These are phyloP conservation scores for Cichorium intybus DNA, from an alignment of 140 eudicot species.

Conservation along the genomic window DNA sequence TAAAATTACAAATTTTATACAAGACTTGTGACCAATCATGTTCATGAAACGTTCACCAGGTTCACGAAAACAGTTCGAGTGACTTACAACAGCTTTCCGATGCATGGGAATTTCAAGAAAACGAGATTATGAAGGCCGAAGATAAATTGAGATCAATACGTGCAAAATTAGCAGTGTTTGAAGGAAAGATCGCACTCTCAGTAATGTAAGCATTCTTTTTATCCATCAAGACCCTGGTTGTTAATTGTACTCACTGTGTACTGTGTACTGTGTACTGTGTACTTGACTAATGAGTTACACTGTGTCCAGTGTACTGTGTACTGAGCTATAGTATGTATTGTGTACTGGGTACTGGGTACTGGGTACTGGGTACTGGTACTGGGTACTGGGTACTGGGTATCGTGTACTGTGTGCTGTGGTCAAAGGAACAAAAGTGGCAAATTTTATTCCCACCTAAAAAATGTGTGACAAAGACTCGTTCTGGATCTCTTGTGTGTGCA, in stretches of 20 bases:
- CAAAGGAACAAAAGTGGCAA: too few species aligned
- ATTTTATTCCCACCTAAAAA: neutral
- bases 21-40: too few species aligned
- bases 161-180: slow-evolving; percentile 70
- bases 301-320: too few species aligned
- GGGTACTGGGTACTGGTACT: too few species aligned
- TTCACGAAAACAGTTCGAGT: slow-evolving; percentile 32
- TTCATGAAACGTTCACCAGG: slow-evolving; percentile 29
- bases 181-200: slow-evolving; percentile 78
- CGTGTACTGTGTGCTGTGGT: too few species aligned
- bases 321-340: too few species aligned
- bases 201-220: slow-evolving; percentile 41
- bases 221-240: neutral
- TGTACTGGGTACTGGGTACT: too few species aligned
- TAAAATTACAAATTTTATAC: neutral
- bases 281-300: too few species aligned
- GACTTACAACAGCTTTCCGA: slow-evolving; percentile 68
- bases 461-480: neutral
- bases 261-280: too few species aligned
- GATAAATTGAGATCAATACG: slow-evolving; percentile 60
- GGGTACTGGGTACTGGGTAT: too few species aligned
- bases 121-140: slow-evolving; percentile 59
- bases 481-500: neutral
- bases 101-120: slow-evolving; percentile 77
- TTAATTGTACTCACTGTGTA: too few species aligned